Evolutionary conservation across 1,284 basidiomycete genomes (phyloP), one percentile per base, ranked within the genome.

Genomic region (Exobasidium cylindrosporum): DNA sequence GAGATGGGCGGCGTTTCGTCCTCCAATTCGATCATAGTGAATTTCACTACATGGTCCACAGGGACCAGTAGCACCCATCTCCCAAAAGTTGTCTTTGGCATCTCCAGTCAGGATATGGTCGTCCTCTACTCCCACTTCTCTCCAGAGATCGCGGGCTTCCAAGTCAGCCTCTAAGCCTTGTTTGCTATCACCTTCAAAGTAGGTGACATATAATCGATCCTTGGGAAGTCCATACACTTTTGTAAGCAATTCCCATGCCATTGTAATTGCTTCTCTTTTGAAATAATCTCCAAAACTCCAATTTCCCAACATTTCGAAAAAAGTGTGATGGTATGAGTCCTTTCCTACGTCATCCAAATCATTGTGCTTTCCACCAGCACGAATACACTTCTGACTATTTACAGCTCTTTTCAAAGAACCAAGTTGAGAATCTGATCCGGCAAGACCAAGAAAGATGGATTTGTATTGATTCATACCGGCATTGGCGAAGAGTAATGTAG

Each of bases 221-320:
- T 88, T 87, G 13, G 92, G 89, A 28, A 98, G 85, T 59, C 88
- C 86, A 83, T 91, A 98, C 14, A 97, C 87, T 56, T 87, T 83
- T 4, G 94, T 97, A 64, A 98, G 83, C 43, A 98, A 86, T 72
- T 95, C 89, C 94, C 94, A 98, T 3, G 95, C 94, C 82, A 90
- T 93, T 44, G 82, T 82, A 67, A 96, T 89, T 11, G 95, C 94
- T 71, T 97, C 95, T 85, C 89, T 92, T 87, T 98, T 98, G 87
- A 98, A 98, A 83, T 98, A 98, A 82, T 98, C 92, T 4, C 95
- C 95, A 74, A 98, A 98, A 10, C 93, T 97, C 61, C 95, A 98
- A 82, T 98, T 98, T 49, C 95, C 95, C 67, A 98, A 83, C 95
- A 98, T 98, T 83, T 98, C 95, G 79, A 98, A 98, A 83, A 98